Percentiles rank a stretch among this genome's conserved stretches.
These are phyloP conservation scores for Aphanomyces cochlioides DNA, from an alignment of 352 stramenopile genomes.

Conservation along the genomic window DNA sequence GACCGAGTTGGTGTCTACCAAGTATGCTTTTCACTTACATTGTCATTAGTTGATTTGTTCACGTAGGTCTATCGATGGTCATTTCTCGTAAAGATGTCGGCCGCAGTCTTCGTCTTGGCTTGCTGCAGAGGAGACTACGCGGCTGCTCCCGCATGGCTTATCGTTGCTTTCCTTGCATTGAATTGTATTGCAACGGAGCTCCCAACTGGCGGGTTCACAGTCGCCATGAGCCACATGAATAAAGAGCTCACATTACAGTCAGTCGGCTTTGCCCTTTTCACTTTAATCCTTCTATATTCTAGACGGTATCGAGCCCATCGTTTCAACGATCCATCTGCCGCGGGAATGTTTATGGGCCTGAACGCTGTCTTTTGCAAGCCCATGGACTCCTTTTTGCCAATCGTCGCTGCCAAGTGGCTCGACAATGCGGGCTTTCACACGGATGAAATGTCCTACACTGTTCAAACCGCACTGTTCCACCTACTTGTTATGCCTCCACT, in stretches of 20 bases:
- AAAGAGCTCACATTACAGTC: constrained; percentile 10
- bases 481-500: constrained; percentile 14
- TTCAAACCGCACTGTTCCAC: constrained; percentile 5
- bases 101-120: background rate
- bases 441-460: background rate
- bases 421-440: background rate
- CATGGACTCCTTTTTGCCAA: constrained; percentile 28
- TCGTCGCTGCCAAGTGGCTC: constrained; percentile 18
- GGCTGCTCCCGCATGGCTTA: background rate
- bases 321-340: too few species aligned
- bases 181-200: constrained; percentile 24
- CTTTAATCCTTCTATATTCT: too few species aligned
- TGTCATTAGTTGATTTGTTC: background rate
- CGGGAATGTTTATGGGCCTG: constrained; percentile 26
- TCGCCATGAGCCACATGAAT: constrained; percentile 28
- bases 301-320: too few species aligned
- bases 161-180: constrained; percentile 14
- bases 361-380: constrained; percentile 31
- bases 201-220: constrained; percentile 19
- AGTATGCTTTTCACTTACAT: background rate
- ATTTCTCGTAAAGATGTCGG: constrained; percentile 15
- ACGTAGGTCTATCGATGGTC: constrained; percentile 11
- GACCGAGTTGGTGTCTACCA: constrained; percentile 22
- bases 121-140: background rate
- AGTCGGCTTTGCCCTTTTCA: too few species aligned